Conservation (phyloP, 306 rosid species). For the Vachellia pachyceras region DNA sequence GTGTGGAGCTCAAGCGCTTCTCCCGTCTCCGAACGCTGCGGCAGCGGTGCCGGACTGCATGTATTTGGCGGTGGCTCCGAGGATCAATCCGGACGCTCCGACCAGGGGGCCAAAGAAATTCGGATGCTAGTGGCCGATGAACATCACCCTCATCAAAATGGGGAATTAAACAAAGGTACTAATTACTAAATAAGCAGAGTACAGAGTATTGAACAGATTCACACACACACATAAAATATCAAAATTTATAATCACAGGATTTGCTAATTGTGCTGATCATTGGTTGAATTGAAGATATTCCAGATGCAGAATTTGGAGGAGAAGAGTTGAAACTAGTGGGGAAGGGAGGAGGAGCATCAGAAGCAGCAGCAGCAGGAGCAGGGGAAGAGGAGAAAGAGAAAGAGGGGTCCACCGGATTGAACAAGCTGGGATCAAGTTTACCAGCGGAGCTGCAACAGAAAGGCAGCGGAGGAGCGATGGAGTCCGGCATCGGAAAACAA, state of each 20-base stretch:
- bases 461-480: constrained; percentile 34
- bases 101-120: constrained; percentile 91
- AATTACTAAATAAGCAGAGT: background rate
- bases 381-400: constrained; percentile 51
- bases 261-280: background rate
- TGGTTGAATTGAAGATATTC: constrained; percentile 37
- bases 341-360: constrained; percentile 45
- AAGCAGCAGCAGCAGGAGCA: too few species aligned
- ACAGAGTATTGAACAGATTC: background rate
- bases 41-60: constrained; percentile 45
- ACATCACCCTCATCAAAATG: constrained; percentile 66
- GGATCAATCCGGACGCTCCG: constrained; percentile 90
- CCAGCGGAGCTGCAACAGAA: constrained; percentile 78
- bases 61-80: constrained; percentile 67
- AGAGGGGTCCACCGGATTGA: constrained; percentile 59
- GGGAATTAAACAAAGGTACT: constrained; percentile 76
- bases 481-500: constrained; percentile 53
- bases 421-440: constrained; percentile 73
- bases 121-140: constrained; percentile 86
- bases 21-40: constrained; percentile 56
- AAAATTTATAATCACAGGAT: background rate
- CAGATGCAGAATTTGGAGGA: constrained; percentile 48
- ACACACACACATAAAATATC: background rate
- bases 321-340: constrained; percentile 64
- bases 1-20: constrained; percentile 70